Evolutionary conservation across 345 rosid genomes (phyloP), one percentile per base, ranked within the genome.

Genomic region (Eucalyptus regnans): DNA sequence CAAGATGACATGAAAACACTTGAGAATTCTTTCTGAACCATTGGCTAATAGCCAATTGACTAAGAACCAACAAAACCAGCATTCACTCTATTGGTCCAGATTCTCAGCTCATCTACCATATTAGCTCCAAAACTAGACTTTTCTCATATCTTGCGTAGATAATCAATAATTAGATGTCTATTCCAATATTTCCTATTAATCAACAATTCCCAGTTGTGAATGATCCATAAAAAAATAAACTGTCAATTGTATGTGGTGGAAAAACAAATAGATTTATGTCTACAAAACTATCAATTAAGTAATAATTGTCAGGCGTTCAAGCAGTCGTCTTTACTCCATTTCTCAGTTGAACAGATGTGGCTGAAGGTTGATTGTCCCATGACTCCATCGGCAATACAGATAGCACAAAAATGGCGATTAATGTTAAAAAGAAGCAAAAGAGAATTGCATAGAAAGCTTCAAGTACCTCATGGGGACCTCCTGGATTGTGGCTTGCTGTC

Each of bases 401-500:
- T n/a, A n/a, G 76, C 76, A 64, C 76, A 64, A 64, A 64, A n/a
- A 64, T 64, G 41, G 37, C 76, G n/a, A n/a, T 64, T 7, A 4
- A 64, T 64, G 37, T 64, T n/a, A 64, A 64, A 64, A 64, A 64
- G 37, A 64, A 64, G 76, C 37, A n/a, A 64, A n/a, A 64, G 76
- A 64, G 76, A 64, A 64, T 64, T 64, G 76, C 76, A n/a, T 64
- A n/a, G 76, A 64, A 64, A n/a, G 76, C 37, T 64, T 64, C 76
- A 64, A 64, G 20, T n/a, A 64, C 99, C 99, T 98, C 99, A 91
- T 92, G 88, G 64, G 99, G 99, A 90, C 99, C 99, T 89, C 99
- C 99, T 87, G 99, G 99, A 91, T 98, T 98, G 92, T 98, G 99
- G 91, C 99, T 98, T 88, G 99, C 99, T 41, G 99, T 98, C 95